Conservation (phyloP, 495 filamentous ascomycete species). For the Apiosordaria backusii region DNA sequence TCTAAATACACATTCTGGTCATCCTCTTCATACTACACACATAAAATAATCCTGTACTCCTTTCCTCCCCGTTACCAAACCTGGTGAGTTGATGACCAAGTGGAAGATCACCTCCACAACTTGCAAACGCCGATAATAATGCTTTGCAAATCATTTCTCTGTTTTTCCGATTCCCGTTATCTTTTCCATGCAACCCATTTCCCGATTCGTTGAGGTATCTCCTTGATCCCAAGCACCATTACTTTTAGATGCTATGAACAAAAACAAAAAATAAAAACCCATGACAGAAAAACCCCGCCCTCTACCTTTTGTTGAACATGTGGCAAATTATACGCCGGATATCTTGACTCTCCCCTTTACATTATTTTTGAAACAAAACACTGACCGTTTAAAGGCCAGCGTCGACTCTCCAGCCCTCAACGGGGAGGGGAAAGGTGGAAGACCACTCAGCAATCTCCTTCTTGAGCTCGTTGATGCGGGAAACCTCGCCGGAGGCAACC, state of each 20-base stretch:
- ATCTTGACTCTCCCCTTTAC: neutral
- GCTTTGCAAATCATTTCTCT: neutral
- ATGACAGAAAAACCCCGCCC: conserved; percentile 23
- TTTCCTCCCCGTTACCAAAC: conserved; percentile 19
- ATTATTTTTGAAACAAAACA: conserved; percentile 7
- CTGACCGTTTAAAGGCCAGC: conserved; percentile 42
- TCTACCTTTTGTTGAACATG: conserved; percentile 12
- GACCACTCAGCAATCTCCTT: conserved; percentile 90
- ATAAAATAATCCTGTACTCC: conserved; percentile 23
- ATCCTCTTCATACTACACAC: conserved; percentile 15
- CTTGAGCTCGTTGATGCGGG: conserved; percentile 75
- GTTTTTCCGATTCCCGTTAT: conserved; percentile 30
- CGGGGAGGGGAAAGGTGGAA: conserved; percentile 86
- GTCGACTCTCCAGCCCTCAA: conserved; percentile 60
- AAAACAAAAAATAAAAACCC: conserved; percentile 12
- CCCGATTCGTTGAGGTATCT: conserved; percentile 30
- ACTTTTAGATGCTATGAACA: conserved; percentile 15
- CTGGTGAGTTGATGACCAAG: conserved; percentile 37
- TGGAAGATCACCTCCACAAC: conserved; percentile 19
- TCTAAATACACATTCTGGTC: neutral
- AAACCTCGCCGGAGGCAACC: conserved; percentile 70
- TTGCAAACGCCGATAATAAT: neutral
- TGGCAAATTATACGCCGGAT: conserved; percentile 11
- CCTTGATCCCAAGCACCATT: conserved; percentile 12
- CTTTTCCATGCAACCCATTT: conserved; percentile 15